Conservation (phyloP, 192 early-diverging fungal genomes). For the Mortierella hygrophila region DNA sequence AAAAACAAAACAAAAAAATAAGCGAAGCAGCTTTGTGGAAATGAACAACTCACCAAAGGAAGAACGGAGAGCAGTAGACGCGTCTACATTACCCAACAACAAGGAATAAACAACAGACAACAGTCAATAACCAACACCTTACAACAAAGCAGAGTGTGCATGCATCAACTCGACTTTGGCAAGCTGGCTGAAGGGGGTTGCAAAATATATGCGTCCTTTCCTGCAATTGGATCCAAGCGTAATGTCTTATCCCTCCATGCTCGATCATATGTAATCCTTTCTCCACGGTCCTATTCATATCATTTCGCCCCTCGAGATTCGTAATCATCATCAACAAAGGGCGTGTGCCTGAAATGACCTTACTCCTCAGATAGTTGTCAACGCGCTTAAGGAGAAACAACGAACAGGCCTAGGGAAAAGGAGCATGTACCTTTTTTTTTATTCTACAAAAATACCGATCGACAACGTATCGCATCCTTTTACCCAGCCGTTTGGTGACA, state of each 20-base stretch:
- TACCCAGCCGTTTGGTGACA: not conserved
- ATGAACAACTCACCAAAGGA: not conserved
- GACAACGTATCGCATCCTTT: not conserved
- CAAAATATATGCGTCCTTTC: not conserved
- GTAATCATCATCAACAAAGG: no score
- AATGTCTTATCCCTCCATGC: not conserved
- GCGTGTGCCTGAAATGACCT: no score
- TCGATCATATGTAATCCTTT: not conserved
- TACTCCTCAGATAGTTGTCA: no score
- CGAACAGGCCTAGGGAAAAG: no score
- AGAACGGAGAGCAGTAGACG: not conserved
- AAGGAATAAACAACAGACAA: not conserved
- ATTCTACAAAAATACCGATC: not conserved
- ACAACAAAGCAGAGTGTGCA: not conserved
- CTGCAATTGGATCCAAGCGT: not conserved
- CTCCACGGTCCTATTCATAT: no score
- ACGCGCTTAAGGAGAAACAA: no score
- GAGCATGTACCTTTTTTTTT: no score
- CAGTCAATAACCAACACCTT: not conserved
- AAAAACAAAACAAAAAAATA: not conserved
- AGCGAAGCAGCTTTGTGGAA: not conserved
- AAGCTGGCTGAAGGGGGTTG: not conserved
- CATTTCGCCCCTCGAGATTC: no score
- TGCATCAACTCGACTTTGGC: not conserved
- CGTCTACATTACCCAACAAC: not conserved